phyloP scores from a whole-genome alignment of 2,329 filamentous ascomycete genomes.

The Coniochaeta sp. region DNA sequence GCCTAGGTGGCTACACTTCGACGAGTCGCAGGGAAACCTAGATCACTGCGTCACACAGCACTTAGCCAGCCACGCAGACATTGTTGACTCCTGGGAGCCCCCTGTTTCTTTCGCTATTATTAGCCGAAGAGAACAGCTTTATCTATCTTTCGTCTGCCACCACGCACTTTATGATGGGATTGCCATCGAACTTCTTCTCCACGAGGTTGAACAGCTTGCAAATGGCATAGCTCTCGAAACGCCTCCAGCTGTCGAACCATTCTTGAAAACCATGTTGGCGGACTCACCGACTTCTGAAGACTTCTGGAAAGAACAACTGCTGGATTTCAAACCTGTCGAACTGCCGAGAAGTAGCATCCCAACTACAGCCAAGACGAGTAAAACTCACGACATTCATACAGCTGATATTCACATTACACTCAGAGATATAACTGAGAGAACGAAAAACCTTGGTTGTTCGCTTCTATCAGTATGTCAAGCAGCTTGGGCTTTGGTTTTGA shows the following conservation, averaged over 20 bases:
- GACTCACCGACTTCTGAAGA: conserved; percentile 39
- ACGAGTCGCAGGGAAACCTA: conserved; percentile 19
- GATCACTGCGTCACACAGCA: conserved; percentile 31
- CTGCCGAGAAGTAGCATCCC: not conserved
- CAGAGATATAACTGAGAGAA: conserved; percentile 35
- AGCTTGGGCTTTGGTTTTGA: conserved; percentile 61
- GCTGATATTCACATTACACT: conserved; percentile 28
- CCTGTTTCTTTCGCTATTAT: conserved; percentile 39
- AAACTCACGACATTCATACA: conserved; percentile 8
- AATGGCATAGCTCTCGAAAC: conserved; percentile 34
- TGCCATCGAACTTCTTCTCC: conserved; percentile 61
- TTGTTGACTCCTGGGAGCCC: conserved; percentile 35
- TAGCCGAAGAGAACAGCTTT: conserved; percentile 17
- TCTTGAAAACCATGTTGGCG: conserved; percentile 51
- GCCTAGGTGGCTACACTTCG: conserved; percentile 31
- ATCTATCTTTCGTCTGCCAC: conserved; percentile 52
- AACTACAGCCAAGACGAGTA: not conserved
- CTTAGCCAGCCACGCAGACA: conserved; percentile 25
- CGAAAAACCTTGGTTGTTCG: conserved; percentile 48
- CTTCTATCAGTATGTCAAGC: conserved; percentile 64
- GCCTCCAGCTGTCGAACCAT: conserved; percentile 50
- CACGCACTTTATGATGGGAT: conserved; percentile 85
- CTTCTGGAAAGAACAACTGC: conserved; percentile 60
- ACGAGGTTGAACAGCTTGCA: conserved; percentile 60
- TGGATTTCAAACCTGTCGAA: conserved; percentile 31